Base-by-base conservation (phyloP, 164 flowering plant genomes). In the Aristolochia fimbriata region DNA sequence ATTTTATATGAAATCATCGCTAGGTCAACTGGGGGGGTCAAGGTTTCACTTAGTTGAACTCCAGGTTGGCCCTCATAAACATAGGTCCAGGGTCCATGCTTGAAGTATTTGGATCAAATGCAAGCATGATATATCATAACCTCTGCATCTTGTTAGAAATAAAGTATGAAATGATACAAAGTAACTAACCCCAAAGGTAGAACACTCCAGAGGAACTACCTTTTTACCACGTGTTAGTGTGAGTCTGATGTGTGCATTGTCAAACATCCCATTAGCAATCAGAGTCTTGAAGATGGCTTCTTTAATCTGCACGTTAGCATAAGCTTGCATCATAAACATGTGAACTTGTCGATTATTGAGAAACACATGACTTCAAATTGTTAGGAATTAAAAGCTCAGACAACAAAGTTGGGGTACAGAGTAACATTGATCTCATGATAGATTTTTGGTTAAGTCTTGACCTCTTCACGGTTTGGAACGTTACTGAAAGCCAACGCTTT, bases 211-310 rank as follows among this genome's bases (percentile, higher is more conserved):
- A 16, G 58, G 57, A 51, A 22, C 37, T 56, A 89, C 97, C 99
- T 93, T 90, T 70, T 85, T 93, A 15, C 99, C 99, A 41, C 97
- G 97, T 0, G 99, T 93, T 51, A 93, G 78, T 64, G 91, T 83
- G 51, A 93, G 78, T 43, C 99, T 79, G 61, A 93, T 85, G 67
- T 93, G 99, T 55, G 97, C 75, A 72, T 90, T 83, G 65, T 90
- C 85, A 70, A 86, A 83, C 99, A 93, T 93, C 62, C 95, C 93
- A 79, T 93, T 90, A 52, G 77, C 69, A 68, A 78, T 85, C 37
- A 93, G 89, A 62, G 97, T 90, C 63, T 57, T 79, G 74, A 90
- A 93, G 52, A 93, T 90, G 48, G 99, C 95, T 58, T 76, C 81
- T 73, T 86, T 93, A 23, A 93, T 74, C 99, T 93, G 85, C 75